phyloP scores from a whole-genome alignment of 495 filamentous ascomycete genomes.

The Umbilicaria muhlenbergii region DNA sequence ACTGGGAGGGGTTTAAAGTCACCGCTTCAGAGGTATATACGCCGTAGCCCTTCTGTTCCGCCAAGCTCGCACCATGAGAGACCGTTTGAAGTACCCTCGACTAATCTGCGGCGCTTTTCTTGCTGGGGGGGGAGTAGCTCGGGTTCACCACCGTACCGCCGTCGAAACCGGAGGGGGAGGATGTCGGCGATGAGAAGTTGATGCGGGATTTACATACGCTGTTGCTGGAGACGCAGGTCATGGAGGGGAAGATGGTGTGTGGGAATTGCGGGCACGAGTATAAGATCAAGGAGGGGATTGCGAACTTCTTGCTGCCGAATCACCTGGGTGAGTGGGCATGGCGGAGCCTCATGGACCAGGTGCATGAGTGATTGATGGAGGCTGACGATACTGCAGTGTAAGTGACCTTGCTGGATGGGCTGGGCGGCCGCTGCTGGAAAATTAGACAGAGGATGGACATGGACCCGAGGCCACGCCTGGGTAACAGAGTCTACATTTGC shows the following conservation, averaged over 20 bases:
- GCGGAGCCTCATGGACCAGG: not conserved
- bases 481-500: too few relatives aligned
- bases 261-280: constrained; percentile 89
- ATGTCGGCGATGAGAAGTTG: constrained; percentile 42
- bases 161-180: constrained; percentile 42
- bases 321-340: constrained; percentile 49
- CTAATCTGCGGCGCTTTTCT: too few relatives aligned
- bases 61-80: not conserved
- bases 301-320: constrained; percentile 87
- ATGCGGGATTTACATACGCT: constrained; percentile 65
- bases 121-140: constrained; percentile 35
- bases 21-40: constrained; percentile 62
- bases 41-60: not conserved
- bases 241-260: constrained; percentile 76
- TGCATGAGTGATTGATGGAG: too few relatives aligned
- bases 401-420: too few relatives aligned
- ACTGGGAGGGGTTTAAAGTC: constrained; percentile 64
- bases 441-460: too few relatives aligned
- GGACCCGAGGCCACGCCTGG: too few relatives aligned
- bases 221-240: constrained; percentile 79
- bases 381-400: too few relatives aligned
- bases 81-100: too few relatives aligned
- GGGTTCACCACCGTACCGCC: constrained; percentile 67
- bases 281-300: constrained; percentile 82
- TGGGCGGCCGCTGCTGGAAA: too few relatives aligned